Conservation (phyloP, 371 early-diverging fungal species). For the Fennellomyces sp. region DNA sequence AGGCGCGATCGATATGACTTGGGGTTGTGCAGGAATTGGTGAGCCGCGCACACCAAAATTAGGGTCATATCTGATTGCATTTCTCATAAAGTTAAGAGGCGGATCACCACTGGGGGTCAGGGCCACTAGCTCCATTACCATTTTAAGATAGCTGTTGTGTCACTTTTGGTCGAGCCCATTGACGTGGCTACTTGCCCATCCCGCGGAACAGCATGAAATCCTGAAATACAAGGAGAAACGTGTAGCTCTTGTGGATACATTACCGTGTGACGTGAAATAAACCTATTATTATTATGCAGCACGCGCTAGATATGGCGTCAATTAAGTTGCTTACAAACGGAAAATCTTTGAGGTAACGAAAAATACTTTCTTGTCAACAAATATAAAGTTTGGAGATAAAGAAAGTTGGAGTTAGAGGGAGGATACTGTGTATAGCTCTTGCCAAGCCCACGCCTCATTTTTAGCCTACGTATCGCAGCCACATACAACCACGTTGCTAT, state of each 20-base stretch:
- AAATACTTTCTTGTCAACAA: no score
- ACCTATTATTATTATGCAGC: background rate
- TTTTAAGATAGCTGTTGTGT: no score
- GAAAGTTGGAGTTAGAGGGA: no score
- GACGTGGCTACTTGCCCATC: background rate
- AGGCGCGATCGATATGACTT: background rate
- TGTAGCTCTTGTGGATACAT: background rate
- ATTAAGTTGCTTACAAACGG: background rate
- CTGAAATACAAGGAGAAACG: background rate
- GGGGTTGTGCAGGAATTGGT: no score
- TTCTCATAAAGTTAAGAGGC: background rate
- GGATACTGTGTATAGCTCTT: no score
- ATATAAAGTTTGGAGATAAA: no score
- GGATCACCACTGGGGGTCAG: no score
- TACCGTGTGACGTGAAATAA: background rate
- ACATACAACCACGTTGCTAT: background rate
- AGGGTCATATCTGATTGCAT: background rate
- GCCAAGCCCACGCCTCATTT: no score
- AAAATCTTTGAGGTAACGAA: no score
- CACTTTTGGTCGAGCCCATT: no score
- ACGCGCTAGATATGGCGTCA: background rate
- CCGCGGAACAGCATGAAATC: background rate
- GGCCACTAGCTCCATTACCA: no score
- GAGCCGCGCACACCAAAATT: background rate
- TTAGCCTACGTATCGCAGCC: background rate